Evolutionary conservation across 176 grass and related monocot species (phyloP).

Genomic region (Hsuehochloa calcarea): DNA sequence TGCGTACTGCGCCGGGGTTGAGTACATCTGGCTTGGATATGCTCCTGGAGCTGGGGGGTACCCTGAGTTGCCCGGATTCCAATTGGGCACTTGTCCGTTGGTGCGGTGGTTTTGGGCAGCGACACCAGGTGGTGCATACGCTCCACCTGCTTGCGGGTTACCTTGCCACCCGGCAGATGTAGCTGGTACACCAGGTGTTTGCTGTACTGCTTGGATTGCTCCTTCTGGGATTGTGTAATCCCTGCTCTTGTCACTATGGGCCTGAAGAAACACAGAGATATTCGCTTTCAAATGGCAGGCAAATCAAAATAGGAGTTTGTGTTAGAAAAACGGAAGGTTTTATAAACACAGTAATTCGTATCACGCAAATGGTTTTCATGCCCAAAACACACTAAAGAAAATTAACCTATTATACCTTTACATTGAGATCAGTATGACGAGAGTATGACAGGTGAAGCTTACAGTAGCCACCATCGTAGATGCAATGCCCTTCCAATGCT

Average conservation of each 20-base stretch:
- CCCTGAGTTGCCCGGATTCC: conserved; percentile 51
- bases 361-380: conserved; percentile 13
- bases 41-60: conserved; percentile 45
- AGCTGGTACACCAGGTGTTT: conserved; percentile 38
- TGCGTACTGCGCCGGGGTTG: conserved; percentile 13
- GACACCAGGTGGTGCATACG: conserved; percentile 40
- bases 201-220: conserved; percentile 38
- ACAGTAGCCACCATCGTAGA: conserved; percentile 99
- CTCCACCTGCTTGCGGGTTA: conserved; percentile 42
- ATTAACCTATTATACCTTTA: conserved; percentile 85
- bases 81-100: conserved; percentile 38
- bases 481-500: conserved; percentile 95
- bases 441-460: conserved; percentile 99
- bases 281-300: neutral
- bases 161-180: conserved; percentile 56
- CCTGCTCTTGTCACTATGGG: conserved; percentile 94
- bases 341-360: neutral
- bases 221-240: conserved; percentile 81
- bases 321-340: neutral
- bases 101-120: conserved; percentile 25
- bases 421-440: conserved; percentile 99
- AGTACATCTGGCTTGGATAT: conserved; percentile 62
- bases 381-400: conserved; percentile 35
- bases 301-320: neutral
- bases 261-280: conserved; percentile 46